Evolutionary conservation across 139 green algal genomes (phyloP).

Genomic region (Pseudopediastrum boryanum): DNA sequence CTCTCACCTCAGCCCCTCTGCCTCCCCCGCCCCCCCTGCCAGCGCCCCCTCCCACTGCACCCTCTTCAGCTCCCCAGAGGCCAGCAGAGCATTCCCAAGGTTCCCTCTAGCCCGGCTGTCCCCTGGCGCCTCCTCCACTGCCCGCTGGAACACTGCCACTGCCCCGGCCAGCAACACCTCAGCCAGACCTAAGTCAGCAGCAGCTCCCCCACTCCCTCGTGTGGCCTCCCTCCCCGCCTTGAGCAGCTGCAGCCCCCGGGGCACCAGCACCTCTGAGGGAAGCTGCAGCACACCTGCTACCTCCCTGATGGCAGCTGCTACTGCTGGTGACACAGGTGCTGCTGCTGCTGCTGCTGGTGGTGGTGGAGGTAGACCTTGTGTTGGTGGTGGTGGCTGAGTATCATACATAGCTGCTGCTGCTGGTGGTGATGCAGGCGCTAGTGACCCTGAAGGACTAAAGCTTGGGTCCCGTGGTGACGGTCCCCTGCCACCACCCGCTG

Average conservation of each 20-base stretch:
- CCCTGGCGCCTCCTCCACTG: slow-evolving; percentile 7
- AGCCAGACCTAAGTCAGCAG: slow-evolving; percentile 17
- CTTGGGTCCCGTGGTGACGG: too few species aligned
- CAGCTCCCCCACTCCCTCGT: slow-evolving; percentile 2
- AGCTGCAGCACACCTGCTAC: neutral
- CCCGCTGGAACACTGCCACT: slow-evolving; percentile 14
- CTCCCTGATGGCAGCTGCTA: slow-evolving; percentile 7
- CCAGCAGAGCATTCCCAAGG: slow-evolving; percentile 41
- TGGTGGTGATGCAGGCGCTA: neutral
- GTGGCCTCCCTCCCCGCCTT: slow-evolving; percentile 27
- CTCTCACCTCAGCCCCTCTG: neutral
- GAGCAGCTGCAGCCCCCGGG: slow-evolving; percentile 26
- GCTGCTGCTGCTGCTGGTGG: slow-evolving; percentile 31
- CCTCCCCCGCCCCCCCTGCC: neutral
- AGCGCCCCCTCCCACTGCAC: neutral
- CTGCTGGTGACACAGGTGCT: neutral
- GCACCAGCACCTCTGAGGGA: slow-evolving; percentile 1
- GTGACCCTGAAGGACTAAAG: too few species aligned
- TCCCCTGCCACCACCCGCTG: neutral
- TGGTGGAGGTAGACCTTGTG: too few species aligned
- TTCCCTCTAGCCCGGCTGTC: slow-evolving; percentile 35
- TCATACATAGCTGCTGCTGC: neutral
- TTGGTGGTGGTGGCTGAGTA: neutral
- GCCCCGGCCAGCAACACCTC: slow-evolving; percentile 25
- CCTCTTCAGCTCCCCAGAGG: slow-evolving; percentile 34